Evolutionary conservation across 2,329 filamentous ascomycete genomes (phyloP).

Genomic region (Aspergillus pseudotamarii): DNA sequence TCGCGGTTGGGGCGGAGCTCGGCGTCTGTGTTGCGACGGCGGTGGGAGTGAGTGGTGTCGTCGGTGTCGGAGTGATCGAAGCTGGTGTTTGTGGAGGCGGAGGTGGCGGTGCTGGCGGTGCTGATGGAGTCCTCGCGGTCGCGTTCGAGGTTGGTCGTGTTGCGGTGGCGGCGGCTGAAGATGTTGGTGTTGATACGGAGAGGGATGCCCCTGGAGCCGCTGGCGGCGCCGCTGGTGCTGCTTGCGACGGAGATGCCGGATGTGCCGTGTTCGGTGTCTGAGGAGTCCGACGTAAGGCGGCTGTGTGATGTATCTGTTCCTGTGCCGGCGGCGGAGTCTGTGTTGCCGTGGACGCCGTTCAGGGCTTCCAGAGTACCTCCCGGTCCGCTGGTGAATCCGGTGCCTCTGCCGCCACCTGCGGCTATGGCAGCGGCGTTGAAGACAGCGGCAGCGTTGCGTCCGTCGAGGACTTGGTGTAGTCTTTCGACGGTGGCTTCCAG

Average conservation of each 20-base stretch:
- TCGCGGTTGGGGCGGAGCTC: slow-evolving; percentile 53
- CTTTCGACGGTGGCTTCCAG: slow-evolving; percentile 91
- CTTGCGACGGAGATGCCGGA: slow-evolving; percentile 30
- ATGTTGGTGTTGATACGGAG: slow-evolving; percentile 47
- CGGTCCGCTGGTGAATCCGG: slow-evolving; percentile 66
- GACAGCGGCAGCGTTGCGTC: slow-evolving; percentile 90
- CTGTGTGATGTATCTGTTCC: slow-evolving; percentile 29
- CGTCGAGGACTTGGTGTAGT: slow-evolving; percentile 85
- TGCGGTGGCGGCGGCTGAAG: slow-evolving; percentile 27
- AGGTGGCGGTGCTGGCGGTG: slow-evolving; percentile 42
- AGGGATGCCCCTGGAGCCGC: slow-evolving; percentile 33
- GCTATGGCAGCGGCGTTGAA: slow-evolving; percentile 99
- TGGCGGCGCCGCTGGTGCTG: slow-evolving; percentile 27
- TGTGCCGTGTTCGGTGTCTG: slow-evolving; percentile 42
- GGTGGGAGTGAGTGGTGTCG: slow-evolving; percentile 42
- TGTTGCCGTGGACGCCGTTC: slow-evolving; percentile 38
- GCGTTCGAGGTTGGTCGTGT: slow-evolving; percentile 30
- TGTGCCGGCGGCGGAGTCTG: slow-evolving; percentile 27
- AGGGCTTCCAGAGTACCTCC: slow-evolving; percentile 47
- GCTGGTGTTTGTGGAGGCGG: slow-evolving; percentile 41
- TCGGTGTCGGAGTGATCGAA: slow-evolving; percentile 43
- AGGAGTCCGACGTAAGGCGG: slow-evolving; percentile 40
- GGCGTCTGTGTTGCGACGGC: slow-evolving; percentile 42
- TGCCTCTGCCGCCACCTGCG: slow-evolving; percentile 84
- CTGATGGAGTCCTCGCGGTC: slow-evolving; percentile 45